A percentile compares a stretch with the other conserved stretches of the same genome.
Evolutionary conservation across 345 rosid species (phyloP).

Genomic region (Eutrema yunnanense): DNA sequence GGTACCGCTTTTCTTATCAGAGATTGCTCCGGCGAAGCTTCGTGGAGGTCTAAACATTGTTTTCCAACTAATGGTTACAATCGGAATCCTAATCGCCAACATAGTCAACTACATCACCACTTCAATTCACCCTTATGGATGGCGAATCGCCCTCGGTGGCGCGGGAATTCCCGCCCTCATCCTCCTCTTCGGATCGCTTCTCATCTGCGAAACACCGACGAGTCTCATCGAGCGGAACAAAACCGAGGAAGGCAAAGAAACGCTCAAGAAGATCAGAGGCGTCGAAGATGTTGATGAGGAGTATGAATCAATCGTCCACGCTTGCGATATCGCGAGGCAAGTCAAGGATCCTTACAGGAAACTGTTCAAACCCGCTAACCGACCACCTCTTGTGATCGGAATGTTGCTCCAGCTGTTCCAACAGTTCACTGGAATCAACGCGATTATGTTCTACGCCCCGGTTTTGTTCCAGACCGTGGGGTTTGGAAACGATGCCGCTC

Average conservation of each 20-base stretch:
- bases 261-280: conserved; percentile 48
- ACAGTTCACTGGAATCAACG: conserved; percentile 64
- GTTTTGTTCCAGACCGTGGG: conserved; percentile 66
- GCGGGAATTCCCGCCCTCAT: conserved; percentile 43
- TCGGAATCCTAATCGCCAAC: conserved; percentile 51
- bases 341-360: conserved; percentile 50
- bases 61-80: conserved; percentile 59
- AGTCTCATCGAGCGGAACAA: conserved; percentile 50
- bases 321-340: conserved; percentile 35
- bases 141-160: conserved; percentile 46
- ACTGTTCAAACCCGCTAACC: conserved; percentile 38
- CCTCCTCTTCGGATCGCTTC: conserved; percentile 43
- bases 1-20: conserved; percentile 62
- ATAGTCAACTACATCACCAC: conserved; percentile 43
- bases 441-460: conserved; percentile 50
- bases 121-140: conserved; percentile 43
- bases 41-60: conserved; percentile 61
- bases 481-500: conserved; percentile 47
- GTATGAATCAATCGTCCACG: conserved; percentile 32
- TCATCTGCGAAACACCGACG: conserved; percentile 55
- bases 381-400: conserved; percentile 49
- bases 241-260: conserved; percentile 32
- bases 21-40: conserved; percentile 46
- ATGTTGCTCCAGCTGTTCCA: conserved; percentile 49
- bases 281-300: conserved; percentile 43